Percentiles rank a stretch among this genome's conserved stretches.
Evolutionary conservation across 2,329 filamentous ascomycete species (phyloP).

Genomic region (Sporothrix euskadiensis): DNA sequence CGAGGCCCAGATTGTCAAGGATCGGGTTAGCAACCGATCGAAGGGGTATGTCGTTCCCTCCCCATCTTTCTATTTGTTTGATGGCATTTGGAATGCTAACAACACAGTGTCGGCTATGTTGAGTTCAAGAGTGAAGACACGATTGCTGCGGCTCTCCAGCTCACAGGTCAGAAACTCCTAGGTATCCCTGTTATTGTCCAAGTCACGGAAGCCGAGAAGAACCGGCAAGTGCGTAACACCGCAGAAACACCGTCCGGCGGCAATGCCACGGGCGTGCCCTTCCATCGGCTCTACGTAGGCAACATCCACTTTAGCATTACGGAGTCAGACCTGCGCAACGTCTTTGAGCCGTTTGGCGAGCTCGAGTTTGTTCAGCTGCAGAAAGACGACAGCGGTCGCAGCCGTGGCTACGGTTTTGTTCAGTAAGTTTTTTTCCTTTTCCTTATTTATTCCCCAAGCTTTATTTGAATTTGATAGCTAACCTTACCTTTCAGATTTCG

Average conservation of each 20-base stretch:
- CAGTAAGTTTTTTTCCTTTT: slow-evolving; percentile 89
- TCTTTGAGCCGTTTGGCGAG: slow-evolving; percentile 97
- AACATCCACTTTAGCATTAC: slow-evolving; percentile 99
- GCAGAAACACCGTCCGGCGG: slow-evolving; percentile 61
- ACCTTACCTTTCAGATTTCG: slow-evolving; percentile 64
- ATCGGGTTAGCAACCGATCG: slow-evolving; percentile 91
- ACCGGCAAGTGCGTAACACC: slow-evolving; percentile 81
- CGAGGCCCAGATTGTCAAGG: slow-evolving; percentile 98
- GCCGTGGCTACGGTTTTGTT: slow-evolving; percentile 96
- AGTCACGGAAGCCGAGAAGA: slow-evolving; percentile 98
- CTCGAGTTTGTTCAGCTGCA: slow-evolving; percentile 97
- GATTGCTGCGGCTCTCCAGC: slow-evolving; percentile 88
- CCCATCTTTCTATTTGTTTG: not conserved
- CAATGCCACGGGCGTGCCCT: slow-evolving; percentile 82
- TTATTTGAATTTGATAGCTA: not conserved
- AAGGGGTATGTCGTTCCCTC: slow-evolving; percentile 71
- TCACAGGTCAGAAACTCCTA: slow-evolving; percentile 97
- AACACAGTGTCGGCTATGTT: slow-evolving; percentile 88
- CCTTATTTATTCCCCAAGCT: not conserved
- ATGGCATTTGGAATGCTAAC: slow-evolving; percentile 36
- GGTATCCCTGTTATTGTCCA: slow-evolving; percentile 98
- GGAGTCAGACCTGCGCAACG: slow-evolving; percentile 90
- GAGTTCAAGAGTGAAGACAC: slow-evolving; percentile 97
- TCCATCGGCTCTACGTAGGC: slow-evolving; percentile 97
- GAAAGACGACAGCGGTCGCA: slow-evolving; percentile 88